Base-by-base conservation (phyloP, 805 yeast species). In the Kazachstania psychrophila region DNA sequence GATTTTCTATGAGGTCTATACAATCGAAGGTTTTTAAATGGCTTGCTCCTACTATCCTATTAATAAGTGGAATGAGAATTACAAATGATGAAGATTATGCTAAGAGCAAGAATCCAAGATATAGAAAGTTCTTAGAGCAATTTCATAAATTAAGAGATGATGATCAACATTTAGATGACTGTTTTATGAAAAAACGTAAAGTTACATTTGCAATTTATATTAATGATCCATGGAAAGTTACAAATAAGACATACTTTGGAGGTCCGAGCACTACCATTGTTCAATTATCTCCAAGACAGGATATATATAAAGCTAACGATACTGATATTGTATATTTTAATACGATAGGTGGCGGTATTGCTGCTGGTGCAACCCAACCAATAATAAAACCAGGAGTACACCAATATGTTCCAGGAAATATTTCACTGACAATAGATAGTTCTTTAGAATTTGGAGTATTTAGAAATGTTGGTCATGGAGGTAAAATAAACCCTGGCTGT, bases 11-110 rank as follows among this genome's bases (percentile, higher is more conserved):
- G 71, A 64, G 94, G 22, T 80, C 95, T 0, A 70, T 89, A 40
- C 95, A 88, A 58, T 72, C 79, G 38, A 84, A 79, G 44, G 81
- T 80, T 0, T 75, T 85, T 64, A 85, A 87, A 48, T 89, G 96
- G 95, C 77, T 74, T 47, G 92, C 95, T 0, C 95, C 96, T 0
- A 74, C 95, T 0, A 54, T 89, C 1, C 46, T 88, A 7, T 41
- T 88, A 0, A 64, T 89, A 0, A 70, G 75, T 3, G 97, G 96
- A 0, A 70, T 67, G 46, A 54, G 74, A 32, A 54, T 78, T 9
- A 26, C 36, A 4, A 46, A 56, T 42, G 60, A 52, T 36, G 30
- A 36, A 3, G 54, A 51, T 15, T 54, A 49, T 37, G 39, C 37
- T 8, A 33, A 34, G 6, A 41, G 29, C 15, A 64, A 49, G 40